Evolutionary conservation across 257 asterid genomes (phyloP).

Genomic region (Solanum habrochaites): DNA sequence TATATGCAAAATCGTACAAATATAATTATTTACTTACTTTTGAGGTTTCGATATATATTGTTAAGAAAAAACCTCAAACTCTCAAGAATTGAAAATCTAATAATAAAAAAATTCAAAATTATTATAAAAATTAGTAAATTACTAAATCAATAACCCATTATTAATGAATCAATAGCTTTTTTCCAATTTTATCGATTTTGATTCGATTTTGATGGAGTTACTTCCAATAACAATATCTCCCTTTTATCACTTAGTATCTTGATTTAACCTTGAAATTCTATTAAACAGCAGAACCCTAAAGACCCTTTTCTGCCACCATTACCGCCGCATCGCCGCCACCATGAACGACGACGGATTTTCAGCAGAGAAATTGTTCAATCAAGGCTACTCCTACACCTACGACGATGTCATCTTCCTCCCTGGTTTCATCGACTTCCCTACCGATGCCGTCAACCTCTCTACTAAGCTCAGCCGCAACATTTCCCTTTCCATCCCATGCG

Average conservation of each 20-base stretch:
- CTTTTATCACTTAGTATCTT: neutral
- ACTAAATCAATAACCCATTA: too few relatives aligned
- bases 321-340: neutral
- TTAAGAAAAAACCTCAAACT: too few relatives aligned
- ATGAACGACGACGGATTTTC: constrained; percentile 57
- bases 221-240: neutral
- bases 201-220: rapidly evolving
- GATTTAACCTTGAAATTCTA: neutral
- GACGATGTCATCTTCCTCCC: constrained; percentile 94
- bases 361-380: constrained; percentile 49
- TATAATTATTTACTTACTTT: too few relatives aligned
- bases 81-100: too few relatives aligned
- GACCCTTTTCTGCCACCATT: neutral
- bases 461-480: constrained; percentile 59
- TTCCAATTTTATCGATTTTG: too few relatives aligned
- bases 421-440: constrained; percentile 76
- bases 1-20: too few relatives aligned
- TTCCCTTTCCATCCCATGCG: constrained; percentile 65
- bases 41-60: too few relatives aligned
- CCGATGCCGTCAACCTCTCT: constrained; percentile 67
- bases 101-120: too few relatives aligned
- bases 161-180: too few relatives aligned
- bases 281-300: neutral
- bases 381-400: constrained; percentile 89
- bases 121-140: too few relatives aligned